Conservation (phyloP, 2,329 filamentous ascomycete species). For the Scopulariopsis brevicaulis region DNA sequence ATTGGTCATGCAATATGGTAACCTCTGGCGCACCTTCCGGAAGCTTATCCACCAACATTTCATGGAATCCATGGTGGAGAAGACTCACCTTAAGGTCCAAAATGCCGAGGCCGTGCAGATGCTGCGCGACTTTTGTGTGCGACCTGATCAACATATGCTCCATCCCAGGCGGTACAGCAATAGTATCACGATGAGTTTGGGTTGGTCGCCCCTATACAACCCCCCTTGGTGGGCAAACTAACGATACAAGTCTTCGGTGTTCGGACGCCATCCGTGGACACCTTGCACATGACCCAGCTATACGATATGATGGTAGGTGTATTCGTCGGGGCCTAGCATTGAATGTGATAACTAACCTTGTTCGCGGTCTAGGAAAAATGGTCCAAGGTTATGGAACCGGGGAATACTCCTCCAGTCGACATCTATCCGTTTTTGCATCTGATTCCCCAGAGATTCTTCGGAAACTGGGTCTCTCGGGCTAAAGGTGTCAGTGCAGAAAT, state of each 20-base stretch:
- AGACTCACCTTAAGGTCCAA: conserved; percentile 25
- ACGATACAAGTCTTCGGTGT: conserved; percentile 18
- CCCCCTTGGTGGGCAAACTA: background rate
- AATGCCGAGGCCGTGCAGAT: conserved; percentile 37
- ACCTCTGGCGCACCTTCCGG: conserved; percentile 31
- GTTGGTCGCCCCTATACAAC: background rate
- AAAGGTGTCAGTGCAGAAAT: conserved; percentile 24
- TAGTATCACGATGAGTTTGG: conserved; percentile 30
- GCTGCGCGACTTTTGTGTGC: conserved; percentile 26
- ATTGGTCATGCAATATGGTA: conserved; percentile 29
- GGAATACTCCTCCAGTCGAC: conserved; percentile 36
- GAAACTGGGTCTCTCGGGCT: conserved; percentile 24
- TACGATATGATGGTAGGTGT: conserved; percentile 22
- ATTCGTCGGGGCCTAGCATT: background rate
- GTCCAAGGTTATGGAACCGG: conserved; percentile 30
- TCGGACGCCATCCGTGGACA: conserved; percentile 17
- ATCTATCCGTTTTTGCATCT: conserved; percentile 29
- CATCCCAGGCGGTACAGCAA: conserved; percentile 36
- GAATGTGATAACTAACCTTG: background rate
- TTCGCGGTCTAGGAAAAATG: conserved; percentile 17
- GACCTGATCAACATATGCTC: conserved; percentile 29
- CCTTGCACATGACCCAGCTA: conserved; percentile 22
- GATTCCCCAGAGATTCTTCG: conserved; percentile 26
- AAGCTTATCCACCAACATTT: conserved; percentile 31
- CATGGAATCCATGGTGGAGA: conserved; percentile 30